Evolutionary conservation across 1,139 yeast species (phyloP).

Genomic region (Lipomyces yarrowii): DNA sequence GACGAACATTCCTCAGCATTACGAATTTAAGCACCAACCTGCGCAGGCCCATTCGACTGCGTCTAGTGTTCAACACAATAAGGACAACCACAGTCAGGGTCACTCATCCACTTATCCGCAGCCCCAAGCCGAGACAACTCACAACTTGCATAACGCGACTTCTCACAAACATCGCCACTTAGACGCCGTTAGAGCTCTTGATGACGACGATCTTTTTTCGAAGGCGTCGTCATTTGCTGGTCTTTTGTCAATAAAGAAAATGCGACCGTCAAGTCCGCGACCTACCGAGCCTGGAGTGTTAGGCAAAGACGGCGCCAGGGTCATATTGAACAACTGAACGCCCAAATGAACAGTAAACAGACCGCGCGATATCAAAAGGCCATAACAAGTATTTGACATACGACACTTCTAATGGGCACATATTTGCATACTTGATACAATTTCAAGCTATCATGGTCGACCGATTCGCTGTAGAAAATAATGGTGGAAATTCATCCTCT

Average conservation of each 20-base stretch:
- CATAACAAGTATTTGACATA: background rate
- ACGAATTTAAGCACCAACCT: background rate
- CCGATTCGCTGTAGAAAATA: background rate
- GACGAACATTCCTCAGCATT: background rate
- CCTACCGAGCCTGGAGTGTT: constrained; percentile 15
- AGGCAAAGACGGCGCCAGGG: constrained; percentile 23
- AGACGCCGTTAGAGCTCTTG: background rate
- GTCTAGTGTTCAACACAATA: constrained; percentile 6
- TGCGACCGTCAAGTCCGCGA: constrained; percentile 12
- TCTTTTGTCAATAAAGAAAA: background rate
- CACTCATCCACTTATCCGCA: constrained; percentile 8
- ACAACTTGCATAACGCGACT: background rate
- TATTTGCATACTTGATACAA: background rate
- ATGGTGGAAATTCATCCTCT: background rate
- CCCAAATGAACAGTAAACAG: too few relatives aligned
- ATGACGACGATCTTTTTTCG: background rate
- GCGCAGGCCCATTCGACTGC: background rate
- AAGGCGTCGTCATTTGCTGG: background rate
- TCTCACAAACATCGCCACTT: background rate
- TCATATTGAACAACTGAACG: constrained; percentile 10
- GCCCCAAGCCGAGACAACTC: constrained; percentile 2
- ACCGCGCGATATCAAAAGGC: background rate
- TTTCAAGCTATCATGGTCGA: background rate
- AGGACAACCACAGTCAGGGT: constrained; percentile 1
- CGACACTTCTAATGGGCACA: background rate